Evolutionary conservation across 495 filamentous ascomycete genomes (phyloP).

Genomic region (Penicillium coffeae): DNA sequence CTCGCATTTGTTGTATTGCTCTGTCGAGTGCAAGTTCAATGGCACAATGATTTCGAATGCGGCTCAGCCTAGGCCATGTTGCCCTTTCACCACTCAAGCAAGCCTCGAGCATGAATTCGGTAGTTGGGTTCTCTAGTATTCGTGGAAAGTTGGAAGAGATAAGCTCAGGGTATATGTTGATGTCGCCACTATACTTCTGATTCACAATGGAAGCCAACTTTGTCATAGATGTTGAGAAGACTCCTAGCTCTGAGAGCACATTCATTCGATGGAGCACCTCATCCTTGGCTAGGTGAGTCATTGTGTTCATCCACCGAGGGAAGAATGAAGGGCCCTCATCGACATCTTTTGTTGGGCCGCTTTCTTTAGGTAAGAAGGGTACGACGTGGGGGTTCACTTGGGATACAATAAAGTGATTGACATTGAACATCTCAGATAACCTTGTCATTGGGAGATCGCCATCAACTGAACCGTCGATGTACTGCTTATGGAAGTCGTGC

Average conservation of each 20-base stretch:
- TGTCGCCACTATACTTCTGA: slow-evolving; percentile 92
- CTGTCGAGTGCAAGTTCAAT: slow-evolving; percentile 84
- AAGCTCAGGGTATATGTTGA: slow-evolving; percentile 86
- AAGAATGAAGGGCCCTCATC: slow-evolving; percentile 35
- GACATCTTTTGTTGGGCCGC: slow-evolving; percentile 44
- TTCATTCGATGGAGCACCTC: slow-evolving; percentile 80
- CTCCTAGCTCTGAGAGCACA: slow-evolving; percentile 72
- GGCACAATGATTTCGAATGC: slow-evolving; percentile 76
- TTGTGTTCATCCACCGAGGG: slow-evolving; percentile 59
- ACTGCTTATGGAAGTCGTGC: slow-evolving; percentile 77
- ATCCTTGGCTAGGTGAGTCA: slow-evolving; percentile 73
- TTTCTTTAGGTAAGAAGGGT: slow-evolving; percentile 75
- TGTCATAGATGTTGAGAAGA: slow-evolving; percentile 75
- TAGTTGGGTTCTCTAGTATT: slow-evolving; percentile 80
- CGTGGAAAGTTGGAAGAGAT: slow-evolving; percentile 67
- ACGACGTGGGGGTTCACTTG: slow-evolving; percentile 95
- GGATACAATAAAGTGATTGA: slow-evolving; percentile 96
- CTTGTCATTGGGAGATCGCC: slow-evolving; percentile 91
- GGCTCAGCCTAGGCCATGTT: slow-evolving; percentile 83
- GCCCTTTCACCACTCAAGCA: slow-evolving; percentile 76
- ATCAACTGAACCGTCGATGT: slow-evolving; percentile 92
- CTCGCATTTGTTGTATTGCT: slow-evolving; percentile 72
- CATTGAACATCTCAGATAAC: slow-evolving; percentile 93
- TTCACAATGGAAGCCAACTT: slow-evolving; percentile 78
- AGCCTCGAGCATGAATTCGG: slow-evolving; percentile 80